phyloP scores from a whole-genome alignment of 192 early-diverging fungal species.

The Coemansia sp. region DNA sequence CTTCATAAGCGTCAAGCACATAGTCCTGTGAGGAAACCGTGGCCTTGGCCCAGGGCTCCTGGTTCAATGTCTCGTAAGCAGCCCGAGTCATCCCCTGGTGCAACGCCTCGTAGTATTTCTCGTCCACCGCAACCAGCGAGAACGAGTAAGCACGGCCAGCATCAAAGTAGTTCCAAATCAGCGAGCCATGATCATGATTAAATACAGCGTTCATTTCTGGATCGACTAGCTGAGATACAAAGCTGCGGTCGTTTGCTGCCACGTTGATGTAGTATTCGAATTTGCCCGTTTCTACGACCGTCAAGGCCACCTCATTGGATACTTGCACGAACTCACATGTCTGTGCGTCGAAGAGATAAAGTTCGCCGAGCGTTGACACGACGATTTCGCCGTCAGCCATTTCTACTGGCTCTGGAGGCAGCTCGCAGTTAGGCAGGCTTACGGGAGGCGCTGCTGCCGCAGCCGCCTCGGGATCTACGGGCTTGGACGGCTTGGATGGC shows the following conservation, averaged over 20 bases:
- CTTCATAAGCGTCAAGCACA: conserved; percentile 69
- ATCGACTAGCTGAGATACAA: conserved; percentile 61
- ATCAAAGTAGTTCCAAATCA: conserved; percentile 81
- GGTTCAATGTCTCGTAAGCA: conserved; percentile 73
- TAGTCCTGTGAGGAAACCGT: conserved; percentile 70
- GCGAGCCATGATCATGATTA: conserved; percentile 64
- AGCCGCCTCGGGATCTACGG: conserved; percentile 1
- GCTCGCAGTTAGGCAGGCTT: conserved; percentile 14
- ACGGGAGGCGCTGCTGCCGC: conserved; percentile 2
- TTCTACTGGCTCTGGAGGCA: conserved; percentile 29
- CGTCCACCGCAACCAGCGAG: conserved; percentile 63
- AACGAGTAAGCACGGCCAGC: conserved; percentile 65
- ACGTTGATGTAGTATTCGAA: conserved; percentile 59
- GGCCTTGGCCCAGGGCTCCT: conserved; percentile 63
- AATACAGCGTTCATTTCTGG: conserved; percentile 78
- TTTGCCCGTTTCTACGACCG: conserved; percentile 34
- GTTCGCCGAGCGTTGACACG: conserved; percentile 52
- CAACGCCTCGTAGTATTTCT: conserved; percentile 56
- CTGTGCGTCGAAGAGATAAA: conserved; percentile 66
- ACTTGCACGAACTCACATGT: conserved; percentile 58
- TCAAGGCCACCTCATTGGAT: conserved; percentile 42
- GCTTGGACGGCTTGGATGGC: background rate
- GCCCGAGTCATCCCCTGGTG: conserved; percentile 66
- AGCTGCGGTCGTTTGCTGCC: conserved; percentile 41
- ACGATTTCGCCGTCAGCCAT: conserved; percentile 52